These are phyloP conservation scores for Rubia tinctorum DNA, from an alignment of 305 asterid species.

Conservation along the genomic window DNA sequence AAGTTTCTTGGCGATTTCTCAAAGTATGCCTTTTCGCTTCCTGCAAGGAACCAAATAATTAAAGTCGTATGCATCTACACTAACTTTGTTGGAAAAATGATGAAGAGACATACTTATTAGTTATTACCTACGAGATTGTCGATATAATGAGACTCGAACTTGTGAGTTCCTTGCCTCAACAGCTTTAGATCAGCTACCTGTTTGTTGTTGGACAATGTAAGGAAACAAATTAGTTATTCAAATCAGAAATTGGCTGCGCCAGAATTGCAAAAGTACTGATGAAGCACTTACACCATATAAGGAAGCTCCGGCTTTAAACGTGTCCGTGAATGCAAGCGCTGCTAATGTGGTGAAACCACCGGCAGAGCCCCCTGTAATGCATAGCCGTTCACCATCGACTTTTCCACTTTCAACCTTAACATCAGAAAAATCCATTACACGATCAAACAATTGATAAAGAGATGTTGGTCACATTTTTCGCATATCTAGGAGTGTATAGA, in stretches of 20 bases:
- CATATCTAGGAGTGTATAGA: no score
- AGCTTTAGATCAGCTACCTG: constrained; percentile 88
- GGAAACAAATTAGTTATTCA: not conserved
- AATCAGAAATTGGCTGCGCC: constrained; percentile 37
- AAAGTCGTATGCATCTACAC: not conserved
- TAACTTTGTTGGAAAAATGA: no score
- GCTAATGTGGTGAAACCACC: constrained; percentile 99
- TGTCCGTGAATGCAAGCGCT: constrained; percentile 83
- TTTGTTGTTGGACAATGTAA: constrained; percentile 19
- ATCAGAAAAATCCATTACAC: constrained; percentile 19
- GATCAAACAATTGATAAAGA: not conserved
- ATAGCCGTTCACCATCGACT: constrained; percentile 78
- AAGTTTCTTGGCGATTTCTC: constrained; percentile 14
- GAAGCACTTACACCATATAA: constrained; percentile 86
- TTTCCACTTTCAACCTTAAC: constrained; percentile 79
- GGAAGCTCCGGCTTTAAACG: constrained; percentile 91
- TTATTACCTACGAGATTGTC: constrained; percentile 76
- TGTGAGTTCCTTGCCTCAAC: constrained; percentile 69
- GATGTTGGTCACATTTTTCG: no score
- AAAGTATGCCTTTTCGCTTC: constrained; percentile 7
- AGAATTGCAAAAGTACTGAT: constrained; percentile 24
- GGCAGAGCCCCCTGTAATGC: constrained; percentile 99
- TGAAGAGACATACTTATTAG: no score
- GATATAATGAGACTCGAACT: constrained; percentile 83
- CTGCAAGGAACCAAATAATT: not conserved